Evolutionary conservation across 2,329 filamentous ascomycete species (phyloP).

Genomic region (Lachnellula suecica): DNA sequence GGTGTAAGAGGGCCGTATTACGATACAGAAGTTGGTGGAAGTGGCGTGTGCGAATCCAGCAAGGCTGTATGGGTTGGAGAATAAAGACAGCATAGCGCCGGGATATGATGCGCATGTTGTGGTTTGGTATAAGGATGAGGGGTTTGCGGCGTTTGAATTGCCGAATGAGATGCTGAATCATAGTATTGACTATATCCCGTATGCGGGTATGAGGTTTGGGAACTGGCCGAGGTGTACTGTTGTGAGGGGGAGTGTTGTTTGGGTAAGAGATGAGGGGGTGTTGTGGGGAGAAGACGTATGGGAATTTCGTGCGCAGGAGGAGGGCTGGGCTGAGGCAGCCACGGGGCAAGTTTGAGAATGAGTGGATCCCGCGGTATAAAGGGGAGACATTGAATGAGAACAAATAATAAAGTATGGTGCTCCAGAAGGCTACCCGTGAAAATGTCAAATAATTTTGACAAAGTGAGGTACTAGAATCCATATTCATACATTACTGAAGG

Average conservation of each 20-base stretch:
- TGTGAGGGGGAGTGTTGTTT: slow-evolving; percentile 21
- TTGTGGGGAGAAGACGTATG: too few species aligned
- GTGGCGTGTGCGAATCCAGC: slow-evolving; percentile 22
- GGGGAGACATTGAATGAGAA: too few species aligned
- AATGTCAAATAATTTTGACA: too few species aligned
- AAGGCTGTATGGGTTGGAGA: slow-evolving; percentile 23
- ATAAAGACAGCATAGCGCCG: slow-evolving; percentile 24
- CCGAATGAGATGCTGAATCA: slow-evolving; percentile 24
- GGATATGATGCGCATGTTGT: slow-evolving; percentile 26
- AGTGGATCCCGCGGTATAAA: too few species aligned
- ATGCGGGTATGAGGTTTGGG: slow-evolving; percentile 22
- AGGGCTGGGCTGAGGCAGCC: too few species aligned
- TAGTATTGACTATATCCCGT: slow-evolving; percentile 26
- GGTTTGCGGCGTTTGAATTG: slow-evolving; percentile 16
- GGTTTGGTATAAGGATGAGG: slow-evolving; percentile 23
- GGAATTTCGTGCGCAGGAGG: too few species aligned
- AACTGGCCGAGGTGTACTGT: slow-evolving; percentile 25
- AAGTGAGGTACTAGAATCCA: too few species aligned
- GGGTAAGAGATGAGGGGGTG: slow-evolving; percentile 24
- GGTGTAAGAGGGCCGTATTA: too few species aligned
- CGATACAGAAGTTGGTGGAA: slow-evolving; percentile 24
- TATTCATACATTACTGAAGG: too few species aligned
- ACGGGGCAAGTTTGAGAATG: too few species aligned
- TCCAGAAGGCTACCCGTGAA: too few species aligned
- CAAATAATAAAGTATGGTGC: too few species aligned